These are phyloP conservation scores for Candida wancherniae DNA, from an alignment of 805 yeast genomes.

Conservation along the genomic window DNA sequence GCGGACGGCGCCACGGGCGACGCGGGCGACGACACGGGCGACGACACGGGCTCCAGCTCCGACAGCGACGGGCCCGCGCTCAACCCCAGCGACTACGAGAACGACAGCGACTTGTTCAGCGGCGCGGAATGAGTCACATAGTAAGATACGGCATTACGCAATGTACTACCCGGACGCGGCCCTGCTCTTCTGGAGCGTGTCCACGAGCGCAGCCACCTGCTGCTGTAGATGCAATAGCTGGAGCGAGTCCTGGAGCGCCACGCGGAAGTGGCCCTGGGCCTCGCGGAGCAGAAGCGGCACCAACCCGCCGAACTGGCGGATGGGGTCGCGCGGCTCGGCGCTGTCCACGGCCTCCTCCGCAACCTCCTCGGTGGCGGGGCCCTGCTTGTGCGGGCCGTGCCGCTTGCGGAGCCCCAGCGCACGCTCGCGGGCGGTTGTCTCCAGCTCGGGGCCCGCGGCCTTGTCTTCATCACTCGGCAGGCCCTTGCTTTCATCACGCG, in stretches of 20 bases:
- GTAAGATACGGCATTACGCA: not conserved
- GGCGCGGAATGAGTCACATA: constrained; percentile 19
- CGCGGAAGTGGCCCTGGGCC: constrained; percentile 35
- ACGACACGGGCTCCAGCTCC: constrained; percentile 16
- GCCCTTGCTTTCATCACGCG: constrained; percentile 10
- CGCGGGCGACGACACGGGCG: constrained; percentile 14
- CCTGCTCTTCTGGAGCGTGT: not conserved
- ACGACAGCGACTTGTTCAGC: constrained; percentile 46
- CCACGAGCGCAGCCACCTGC: constrained; percentile 13
- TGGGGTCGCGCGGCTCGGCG: constrained; percentile 17
- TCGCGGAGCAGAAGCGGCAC: constrained; percentile 38
- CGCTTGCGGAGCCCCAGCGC: no score
- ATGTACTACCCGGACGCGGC: not conserved
- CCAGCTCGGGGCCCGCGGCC: no score
- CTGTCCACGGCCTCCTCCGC: no score
- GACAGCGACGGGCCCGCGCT: constrained; percentile 32
- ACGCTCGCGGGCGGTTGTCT: no score
- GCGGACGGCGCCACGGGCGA: constrained; percentile 26
- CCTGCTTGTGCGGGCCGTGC: no score
- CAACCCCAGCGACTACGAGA: constrained; percentile 44
- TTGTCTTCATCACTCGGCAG: constrained; percentile 1
- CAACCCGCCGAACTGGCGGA: constrained; percentile 45
- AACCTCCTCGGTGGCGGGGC: no score
- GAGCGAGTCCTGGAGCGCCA: constrained; percentile 25
- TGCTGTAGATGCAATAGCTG: constrained; percentile 18